A percentile compares a stretch with the other conserved stretches of the same genome.
These are phyloP conservation scores for Ballota nigra DNA, from an alignment of 257 asterid genomes.

Conservation along the genomic window DNA sequence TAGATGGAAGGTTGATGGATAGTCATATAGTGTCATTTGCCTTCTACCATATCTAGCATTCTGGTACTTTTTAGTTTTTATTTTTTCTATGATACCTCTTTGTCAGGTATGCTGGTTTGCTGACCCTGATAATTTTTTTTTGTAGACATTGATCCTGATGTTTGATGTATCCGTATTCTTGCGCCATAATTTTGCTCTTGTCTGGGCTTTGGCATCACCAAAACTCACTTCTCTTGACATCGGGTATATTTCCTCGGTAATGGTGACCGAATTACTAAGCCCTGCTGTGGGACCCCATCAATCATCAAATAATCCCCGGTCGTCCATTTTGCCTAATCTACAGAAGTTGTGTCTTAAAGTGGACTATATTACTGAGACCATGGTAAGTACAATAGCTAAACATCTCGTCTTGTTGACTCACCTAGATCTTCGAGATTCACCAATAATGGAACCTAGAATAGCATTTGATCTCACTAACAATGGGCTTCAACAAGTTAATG, in stretches of 20 bases:
- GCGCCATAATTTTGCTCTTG: conserved; percentile 74
- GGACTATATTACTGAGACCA: conserved; percentile 88
- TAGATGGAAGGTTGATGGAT: not conserved
- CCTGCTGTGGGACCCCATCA: conserved; percentile 54
- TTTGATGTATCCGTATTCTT: conserved; percentile 77
- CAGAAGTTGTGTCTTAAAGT: conserved; percentile 78
- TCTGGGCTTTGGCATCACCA: conserved; percentile 70
- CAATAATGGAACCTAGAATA: conserved; percentile 79
- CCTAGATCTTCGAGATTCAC: conserved; percentile 92
- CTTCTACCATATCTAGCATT: not conserved
- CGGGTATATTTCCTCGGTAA: conserved; percentile 82
- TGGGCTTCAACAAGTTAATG: conserved; percentile 86
- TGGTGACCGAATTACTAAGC: conserved; percentile 80
- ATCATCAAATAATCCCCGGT: conserved; percentile 36
- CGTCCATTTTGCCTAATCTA: conserved; percentile 58
- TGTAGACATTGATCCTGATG: conserved; percentile 86
- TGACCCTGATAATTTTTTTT: conserved; percentile 29
- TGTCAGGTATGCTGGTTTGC: conserved; percentile 8
- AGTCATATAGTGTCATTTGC: not conserved
- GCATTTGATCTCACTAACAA: conserved; percentile 87
- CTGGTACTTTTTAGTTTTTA: not conserved
- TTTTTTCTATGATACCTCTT: not conserved
- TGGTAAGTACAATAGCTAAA: conserved; percentile 67
- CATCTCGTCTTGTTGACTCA: conserved; percentile 58
- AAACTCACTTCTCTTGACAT: conserved; percentile 76